Percentiles rank a stretch among this genome's conserved stretches.
Evolutionary conservation across 2,329 filamentous ascomycete species (phyloP).

Genomic region (Venturia asperata): DNA sequence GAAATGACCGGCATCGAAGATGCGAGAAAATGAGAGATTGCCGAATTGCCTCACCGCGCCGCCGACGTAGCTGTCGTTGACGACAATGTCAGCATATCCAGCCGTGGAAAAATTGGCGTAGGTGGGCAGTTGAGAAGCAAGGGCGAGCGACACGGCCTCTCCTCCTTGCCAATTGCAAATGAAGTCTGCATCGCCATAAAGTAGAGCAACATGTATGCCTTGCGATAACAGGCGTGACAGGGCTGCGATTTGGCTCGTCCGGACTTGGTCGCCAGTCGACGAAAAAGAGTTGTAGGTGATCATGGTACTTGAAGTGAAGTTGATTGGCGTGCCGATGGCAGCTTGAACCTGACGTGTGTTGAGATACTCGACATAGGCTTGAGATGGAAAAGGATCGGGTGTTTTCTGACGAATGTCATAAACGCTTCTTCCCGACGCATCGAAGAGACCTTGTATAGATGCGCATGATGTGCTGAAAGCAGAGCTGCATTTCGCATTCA

Average conservation of each 20-base stretch:
- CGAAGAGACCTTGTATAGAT: background rate
- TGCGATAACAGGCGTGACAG: constrained; percentile 37
- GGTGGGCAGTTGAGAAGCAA: constrained; percentile 42
- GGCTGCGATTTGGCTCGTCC: constrained; percentile 35
- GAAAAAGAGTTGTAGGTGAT: constrained; percentile 38
- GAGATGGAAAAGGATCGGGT: constrained; percentile 33
- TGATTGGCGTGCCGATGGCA: constrained; percentile 46
- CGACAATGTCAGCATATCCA: constrained; percentile 65
- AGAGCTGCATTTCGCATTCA: constrained; percentile 29
- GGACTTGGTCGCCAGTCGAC: constrained; percentile 38
- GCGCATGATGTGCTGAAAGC: constrained; percentile 21
- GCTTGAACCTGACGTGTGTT: constrained; percentile 41
- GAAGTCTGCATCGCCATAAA: constrained; percentile 59
- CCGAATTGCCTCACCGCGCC: constrained; percentile 70
- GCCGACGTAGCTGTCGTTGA: constrained; percentile 61
- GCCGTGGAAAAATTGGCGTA: constrained; percentile 56
- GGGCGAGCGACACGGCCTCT: constrained; percentile 57
- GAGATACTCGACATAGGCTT: constrained; percentile 45
- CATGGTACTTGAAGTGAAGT: constrained; percentile 40
- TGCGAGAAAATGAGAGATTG: constrained; percentile 50
- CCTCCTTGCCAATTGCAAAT: constrained; percentile 64
- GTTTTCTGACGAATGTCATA: constrained; percentile 42
- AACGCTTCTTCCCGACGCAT: constrained; percentile 28
- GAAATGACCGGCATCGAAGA: constrained; percentile 49
- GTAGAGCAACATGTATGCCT: constrained; percentile 53